These are phyloP conservation scores for Fraxinus baroniana DNA, from an alignment of 305 asterid species.

Conservation along the genomic window DNA sequence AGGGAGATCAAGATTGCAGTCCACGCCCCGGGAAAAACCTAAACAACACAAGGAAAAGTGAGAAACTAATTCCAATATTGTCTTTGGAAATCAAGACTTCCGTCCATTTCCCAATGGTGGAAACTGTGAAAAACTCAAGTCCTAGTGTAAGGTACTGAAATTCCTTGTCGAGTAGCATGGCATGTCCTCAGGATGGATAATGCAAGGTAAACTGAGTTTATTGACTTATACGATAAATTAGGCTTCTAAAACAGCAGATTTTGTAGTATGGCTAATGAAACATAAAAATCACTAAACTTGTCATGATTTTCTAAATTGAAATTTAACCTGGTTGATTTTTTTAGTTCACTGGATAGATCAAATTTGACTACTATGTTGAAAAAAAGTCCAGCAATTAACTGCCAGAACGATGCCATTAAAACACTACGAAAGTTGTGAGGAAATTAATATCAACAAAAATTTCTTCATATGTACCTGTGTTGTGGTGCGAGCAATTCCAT, in stretches of 20 bases:
- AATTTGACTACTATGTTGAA: not conserved
- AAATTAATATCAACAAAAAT: not conserved
- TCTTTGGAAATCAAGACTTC: not conserved
- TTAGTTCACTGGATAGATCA: not conserved
- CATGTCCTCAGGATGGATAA: not conserved
- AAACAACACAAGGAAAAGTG: not conserved
- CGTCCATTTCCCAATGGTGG: not conserved
- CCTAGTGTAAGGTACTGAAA: not conserved
- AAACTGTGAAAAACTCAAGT: not conserved
- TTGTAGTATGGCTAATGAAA: not conserved
- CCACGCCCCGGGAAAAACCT: constrained; percentile 99
- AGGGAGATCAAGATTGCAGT: constrained; percentile 78
- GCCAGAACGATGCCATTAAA: not conserved
- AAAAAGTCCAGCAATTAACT: not conserved
- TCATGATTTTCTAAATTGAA: not conserved
- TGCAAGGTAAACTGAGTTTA: not conserved
- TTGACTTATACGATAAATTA: not conserved
- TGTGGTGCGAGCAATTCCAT: constrained; percentile 84
- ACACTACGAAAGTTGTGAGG: not conserved
- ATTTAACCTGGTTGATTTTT: not conserved
- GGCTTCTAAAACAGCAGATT: not conserved
- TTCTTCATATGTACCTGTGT: constrained; percentile 55
- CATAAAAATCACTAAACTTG: not conserved
- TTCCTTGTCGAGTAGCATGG: not conserved
- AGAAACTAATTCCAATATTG: not conserved